Percentiles rank a stretch among this genome's conserved stretches.
Conservation (phyloP, 148 eudicot species). For the Vaccinium corymbosum region DNA sequence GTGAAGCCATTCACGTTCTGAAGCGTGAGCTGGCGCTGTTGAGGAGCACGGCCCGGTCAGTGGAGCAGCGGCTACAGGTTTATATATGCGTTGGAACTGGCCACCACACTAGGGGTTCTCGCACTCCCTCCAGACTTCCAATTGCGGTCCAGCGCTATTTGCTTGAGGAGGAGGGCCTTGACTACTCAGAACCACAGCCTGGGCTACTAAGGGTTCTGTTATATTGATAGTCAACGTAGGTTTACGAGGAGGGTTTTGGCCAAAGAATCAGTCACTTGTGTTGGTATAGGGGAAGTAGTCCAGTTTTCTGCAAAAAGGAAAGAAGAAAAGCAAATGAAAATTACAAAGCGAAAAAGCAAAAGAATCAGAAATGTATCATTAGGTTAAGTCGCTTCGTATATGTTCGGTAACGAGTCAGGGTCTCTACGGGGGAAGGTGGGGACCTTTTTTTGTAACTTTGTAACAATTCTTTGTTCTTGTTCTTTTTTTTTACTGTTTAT, state of each 20-base stretch:
- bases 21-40: conserved; percentile 60
- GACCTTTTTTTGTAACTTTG: conserved; percentile 18
- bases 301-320: conserved; percentile 24
- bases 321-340: conserved; percentile 20
- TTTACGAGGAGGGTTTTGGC: conserved; percentile 30
- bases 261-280: conserved; percentile 28
- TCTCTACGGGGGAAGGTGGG: not conserved
- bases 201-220: conserved; percentile 84
- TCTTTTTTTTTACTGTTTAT: conserved; percentile 4
- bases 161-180: conserved; percentile 90
- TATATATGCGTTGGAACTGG: conserved; percentile 91
- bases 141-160: conserved; percentile 81
- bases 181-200: conserved; percentile 84
- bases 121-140: conserved; percentile 89
- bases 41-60: conserved; percentile 70
- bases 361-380: conserved; percentile 27
- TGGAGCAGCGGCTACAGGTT: conserved; percentile 56
- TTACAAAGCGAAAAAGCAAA: conserved; percentile 20
- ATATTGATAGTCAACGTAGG: conserved; percentile 40
- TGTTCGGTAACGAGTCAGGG: conserved; percentile 32
- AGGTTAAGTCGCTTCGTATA: conserved; percentile 18
- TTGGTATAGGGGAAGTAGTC: conserved; percentile 46
- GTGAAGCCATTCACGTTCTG: conserved; percentile 77
- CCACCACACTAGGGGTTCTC: conserved; percentile 84
- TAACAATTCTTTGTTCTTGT: conserved; percentile 14